Evolutionary conservation across 257 asterid species (phyloP).

Genomic region (Misopates orontium): DNA sequence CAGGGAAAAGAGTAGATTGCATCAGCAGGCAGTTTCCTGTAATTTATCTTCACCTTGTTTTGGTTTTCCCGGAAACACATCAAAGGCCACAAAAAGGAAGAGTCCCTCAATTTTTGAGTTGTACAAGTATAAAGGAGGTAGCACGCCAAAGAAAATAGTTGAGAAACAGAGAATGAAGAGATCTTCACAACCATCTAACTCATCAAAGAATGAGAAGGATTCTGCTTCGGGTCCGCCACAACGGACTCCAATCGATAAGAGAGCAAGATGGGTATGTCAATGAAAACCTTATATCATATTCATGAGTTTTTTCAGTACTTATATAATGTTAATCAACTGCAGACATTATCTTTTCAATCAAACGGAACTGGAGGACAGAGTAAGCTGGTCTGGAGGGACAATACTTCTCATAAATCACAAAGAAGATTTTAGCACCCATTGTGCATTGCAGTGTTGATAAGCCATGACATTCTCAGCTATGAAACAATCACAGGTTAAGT

Average conservation of each 20-base stretch:
- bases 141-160: conserved; percentile 45
- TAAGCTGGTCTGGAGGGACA: conserved; percentile 79
- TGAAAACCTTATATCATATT: conserved; percentile 25
- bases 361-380: conserved; percentile 85
- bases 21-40: conserved; percentile 54
- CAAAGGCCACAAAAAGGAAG: conserved; percentile 60
- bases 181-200: conserved; percentile 41
- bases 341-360: conserved; percentile 74
- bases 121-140: conserved; percentile 68
- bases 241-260: conserved; percentile 86
- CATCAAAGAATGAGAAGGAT: conserved; percentile 48
- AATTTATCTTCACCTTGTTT: conserved; percentile 54
- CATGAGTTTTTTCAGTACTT: conserved; percentile 19
- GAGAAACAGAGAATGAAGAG: conserved; percentile 56
- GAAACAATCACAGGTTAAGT: conserved; percentile 19
- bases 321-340: conserved; percentile 43
- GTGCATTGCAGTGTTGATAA: conserved; percentile 17
- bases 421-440: conserved; percentile 35
- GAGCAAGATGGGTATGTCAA: conserved; percentile 67
- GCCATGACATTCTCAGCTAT: conserved; percentile 22
- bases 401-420: conserved; percentile 39
- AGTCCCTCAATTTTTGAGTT: conserved; percentile 84
- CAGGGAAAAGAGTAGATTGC: conserved; percentile 80
- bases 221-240: conserved; percentile 45
- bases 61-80: conserved; percentile 41